Conservation (phyloP, 805 yeast genomes). For the Zygoascus flipseniorum region DNA sequence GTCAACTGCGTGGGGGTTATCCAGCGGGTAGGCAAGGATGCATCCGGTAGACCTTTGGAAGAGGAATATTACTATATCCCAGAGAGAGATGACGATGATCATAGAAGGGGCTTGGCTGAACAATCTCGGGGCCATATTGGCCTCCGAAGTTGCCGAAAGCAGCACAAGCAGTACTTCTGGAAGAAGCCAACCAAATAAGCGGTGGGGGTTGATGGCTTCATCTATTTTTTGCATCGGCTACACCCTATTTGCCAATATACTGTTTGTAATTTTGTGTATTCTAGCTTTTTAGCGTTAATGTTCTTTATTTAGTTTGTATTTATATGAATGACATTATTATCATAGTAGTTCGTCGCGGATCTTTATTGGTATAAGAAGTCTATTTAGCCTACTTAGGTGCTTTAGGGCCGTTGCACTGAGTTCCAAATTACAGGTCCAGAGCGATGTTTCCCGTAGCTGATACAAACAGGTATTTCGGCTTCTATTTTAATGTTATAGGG, state of each 20-base stretch:
- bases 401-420: too few relatives aligned
- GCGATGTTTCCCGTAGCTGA: too few relatives aligned
- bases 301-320: neutral
- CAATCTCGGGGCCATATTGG: conserved; percentile 75
- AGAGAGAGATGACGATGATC: conserved; percentile 67
- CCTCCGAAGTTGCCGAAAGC: conserved; percentile 81
- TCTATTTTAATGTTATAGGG: too few relatives aligned
- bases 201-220: neutral
- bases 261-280: neutral
- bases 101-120: conserved; percentile 61
- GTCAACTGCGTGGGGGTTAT: conserved; percentile 75
- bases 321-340: neutral
- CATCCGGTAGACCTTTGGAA: conserved; percentile 90
- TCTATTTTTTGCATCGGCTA: neutral
- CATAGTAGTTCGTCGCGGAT: too few relatives aligned
- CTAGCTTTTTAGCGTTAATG: neutral
- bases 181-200: conserved; percentile 17
- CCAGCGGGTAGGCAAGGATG: conserved; percentile 85
- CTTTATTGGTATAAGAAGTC: too few relatives aligned
- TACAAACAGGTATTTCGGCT: too few relatives aligned
- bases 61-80: conserved; percentile 89
- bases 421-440: too few relatives aligned
- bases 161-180: conserved; percentile 63
- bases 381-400: too few relatives aligned
- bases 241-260: neutral